Evolutionary conservation across 148 eudicot species (phyloP), one percentile per base, ranked within the genome.

Genomic region (Camellia lanceoleosa): DNA sequence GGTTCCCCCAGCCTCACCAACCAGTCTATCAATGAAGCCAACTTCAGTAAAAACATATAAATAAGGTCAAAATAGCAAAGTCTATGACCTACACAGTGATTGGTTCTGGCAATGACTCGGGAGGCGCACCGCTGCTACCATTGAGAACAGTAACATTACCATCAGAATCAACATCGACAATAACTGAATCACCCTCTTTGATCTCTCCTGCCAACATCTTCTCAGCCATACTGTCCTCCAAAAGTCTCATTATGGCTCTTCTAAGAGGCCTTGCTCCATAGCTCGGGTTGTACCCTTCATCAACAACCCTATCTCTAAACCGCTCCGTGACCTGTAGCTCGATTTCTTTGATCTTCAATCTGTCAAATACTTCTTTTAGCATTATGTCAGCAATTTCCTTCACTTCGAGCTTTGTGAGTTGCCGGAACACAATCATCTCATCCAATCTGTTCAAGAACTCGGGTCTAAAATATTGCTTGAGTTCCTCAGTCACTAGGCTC

Each of bases 141-240:
- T 92, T 94, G 19, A 94, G 94, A 51, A 92, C 97, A 10, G 92
- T 73, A 23, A 91, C 92, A 2, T 92, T 88, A 0, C 92, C 94
- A 8, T 88, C 95, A 7, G 92, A 83, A 81, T 92, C 97, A 10
- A 89, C 90, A 80, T 92, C 98, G 0, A 91, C 89, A 58, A 94
- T 91, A 43, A 90, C 97, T 0, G 97, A 92, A 66, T 94, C 98
- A 3, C 95, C 97, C 70, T 94, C 98, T 80, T 90, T 91, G 61
- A 94, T 92, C 77, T 92, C 98, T n/a, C 94, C 58, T 0, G 91
- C 83, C 68, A 94, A 92, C 97, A 94, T 92, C 87, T 91, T 94
- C 87, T 94, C 98, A 2, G 98, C 98, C 97, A 94, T 90, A 80
- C 94, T 89, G 68, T 94, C 98, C 80, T 94, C 98, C 79, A 94